Base-by-base conservation (phyloP, 2,329 filamentous ascomycete genomes). In the Westerdykella aurantiaca region DNA sequence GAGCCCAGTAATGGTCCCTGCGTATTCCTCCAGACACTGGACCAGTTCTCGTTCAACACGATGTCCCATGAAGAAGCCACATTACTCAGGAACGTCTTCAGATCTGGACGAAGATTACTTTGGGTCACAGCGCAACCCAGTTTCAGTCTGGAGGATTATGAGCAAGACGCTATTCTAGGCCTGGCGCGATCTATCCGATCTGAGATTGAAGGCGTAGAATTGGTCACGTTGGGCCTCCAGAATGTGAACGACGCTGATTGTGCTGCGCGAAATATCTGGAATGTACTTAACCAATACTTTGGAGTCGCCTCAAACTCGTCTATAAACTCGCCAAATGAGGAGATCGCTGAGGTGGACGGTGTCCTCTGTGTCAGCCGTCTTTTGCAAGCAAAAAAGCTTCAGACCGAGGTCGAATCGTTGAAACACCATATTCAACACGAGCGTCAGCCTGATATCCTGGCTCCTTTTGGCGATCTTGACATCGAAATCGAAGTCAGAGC, bases 351-450 rank as follows among this genome's bases (percentile, higher is more conserved):
- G 13, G 5, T 38, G 21, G 21, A 38, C 37, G 37, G 37, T 7
- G 17, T 23, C n/a, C 37, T 38, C 37, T 38, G 37, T n/a, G 17
- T 38, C 17, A 38, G 37, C 23, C 37, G 37, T 23, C 17, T 38
- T 12, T 23, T 31, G 14, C 18, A 4, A 14, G 21, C 23, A 31
- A 40, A 18, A 14, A 40, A 40, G 9, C 13, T 17, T n/a, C 22
- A 16, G 23, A 16, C 18, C 14, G 12, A 39, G 64, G 64, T 9
- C 63, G 65, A 35, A 37, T 67, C 13, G 12, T 5, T 31, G 21
- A 38, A 13, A 3, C 17, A 14, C 7, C 22, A 23, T 12, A 14
- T 18, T 17, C 34, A 9, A 37, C 37, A 17, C 18, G 16, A 25
- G 9, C 33, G 7, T 2, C 25, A 29, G 25, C 25, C 25, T 29